Evolutionary conservation across 257 asterid species (phyloP), one percentile per base, ranked within the genome.

Genomic region (Salvia rosmarinus): DNA sequence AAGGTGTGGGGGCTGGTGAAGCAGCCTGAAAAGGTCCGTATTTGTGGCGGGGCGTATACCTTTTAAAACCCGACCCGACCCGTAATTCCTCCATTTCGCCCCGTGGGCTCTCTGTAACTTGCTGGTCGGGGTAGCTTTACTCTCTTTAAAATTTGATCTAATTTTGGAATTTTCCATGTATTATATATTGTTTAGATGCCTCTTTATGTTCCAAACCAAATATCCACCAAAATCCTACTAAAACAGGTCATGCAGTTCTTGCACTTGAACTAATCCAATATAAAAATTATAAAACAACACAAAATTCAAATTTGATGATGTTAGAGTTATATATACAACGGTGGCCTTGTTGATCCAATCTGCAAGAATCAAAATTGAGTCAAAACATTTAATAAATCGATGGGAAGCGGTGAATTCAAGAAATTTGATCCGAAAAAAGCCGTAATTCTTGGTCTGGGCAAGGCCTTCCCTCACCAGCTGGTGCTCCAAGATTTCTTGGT

Each of bases 401-500:
- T 85, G 89, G 85, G 79, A 43, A 80, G 69, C 66, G 75, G 66
- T 67, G 82, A 76, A 54, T 68, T 35, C 54, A 67, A 57, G 79
- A 70, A 64, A 40, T 66, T 43, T 12, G 80, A 52, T 42, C 50
- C 69, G 0, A 84, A 77, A 52, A 90, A 87, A 34, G 97, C 98
- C 2, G 71, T 79, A 12, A 85, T 93, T 78, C 87, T 90, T 37
- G 90, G 96, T 32, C 84, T 93, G 1, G 98, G 98, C 39, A 93
- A 93, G 72, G 98, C 98, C 69, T 93, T 93, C 40, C 97, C 97
- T 43, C 98, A 88, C 75, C 98, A 93, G 79, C 97, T 93, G 6
- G 97, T 93, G 49, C 85, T 93, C 82, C 98, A 93, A 66, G 98
- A 93, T 50, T 84, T 85, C 73, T 59, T 93, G 67, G 98, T 90